Conservation (phyloP, 257 asterid species). For the Perilla frutescens region DNA sequence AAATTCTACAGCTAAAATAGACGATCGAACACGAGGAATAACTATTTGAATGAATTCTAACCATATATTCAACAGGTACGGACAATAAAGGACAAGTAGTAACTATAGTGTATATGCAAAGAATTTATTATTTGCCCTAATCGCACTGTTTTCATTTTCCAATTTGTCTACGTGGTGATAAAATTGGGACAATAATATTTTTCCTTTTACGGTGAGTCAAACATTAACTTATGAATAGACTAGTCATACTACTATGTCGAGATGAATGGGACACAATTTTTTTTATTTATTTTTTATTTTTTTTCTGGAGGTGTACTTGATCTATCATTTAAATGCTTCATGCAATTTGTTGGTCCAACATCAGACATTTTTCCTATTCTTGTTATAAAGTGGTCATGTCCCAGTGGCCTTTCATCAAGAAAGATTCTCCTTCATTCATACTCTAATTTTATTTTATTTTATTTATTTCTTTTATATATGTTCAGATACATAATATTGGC, state of each 20-base stretch:
- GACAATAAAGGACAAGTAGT: neutral
- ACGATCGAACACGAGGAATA: neutral
- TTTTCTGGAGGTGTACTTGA: conserved; percentile 28
- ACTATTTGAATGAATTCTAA: neutral
- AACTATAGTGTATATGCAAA: neutral
- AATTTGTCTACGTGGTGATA: neutral
- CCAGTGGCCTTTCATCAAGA: conserved; percentile 29
- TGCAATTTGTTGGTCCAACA: conserved; percentile 32
- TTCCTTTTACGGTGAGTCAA: neutral
- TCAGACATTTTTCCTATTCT: conserved; percentile 30
- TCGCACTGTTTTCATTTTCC: neutral
- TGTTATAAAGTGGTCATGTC: conserved; percentile 30
- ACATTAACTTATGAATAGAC: conserved; percentile 30
- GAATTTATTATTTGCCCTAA: too few species aligned
- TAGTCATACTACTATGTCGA: conserved; percentile 18
- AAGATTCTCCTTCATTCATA: neutral
- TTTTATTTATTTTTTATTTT: neutral
- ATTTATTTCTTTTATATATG: too few species aligned
- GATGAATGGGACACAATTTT: conserved; percentile 17
- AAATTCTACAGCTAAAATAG: too few species aligned
- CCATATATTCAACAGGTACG: neutral
- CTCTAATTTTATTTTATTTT: too few species aligned
- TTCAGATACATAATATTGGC: too few species aligned
- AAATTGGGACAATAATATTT: neutral
- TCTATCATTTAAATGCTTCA: conserved; percentile 19